Evolutionary conservation across 2,329 filamentous ascomycete genomes (phyloP), one percentile per base, ranked within the genome.

Genomic region (Cadophora sp.): DNA sequence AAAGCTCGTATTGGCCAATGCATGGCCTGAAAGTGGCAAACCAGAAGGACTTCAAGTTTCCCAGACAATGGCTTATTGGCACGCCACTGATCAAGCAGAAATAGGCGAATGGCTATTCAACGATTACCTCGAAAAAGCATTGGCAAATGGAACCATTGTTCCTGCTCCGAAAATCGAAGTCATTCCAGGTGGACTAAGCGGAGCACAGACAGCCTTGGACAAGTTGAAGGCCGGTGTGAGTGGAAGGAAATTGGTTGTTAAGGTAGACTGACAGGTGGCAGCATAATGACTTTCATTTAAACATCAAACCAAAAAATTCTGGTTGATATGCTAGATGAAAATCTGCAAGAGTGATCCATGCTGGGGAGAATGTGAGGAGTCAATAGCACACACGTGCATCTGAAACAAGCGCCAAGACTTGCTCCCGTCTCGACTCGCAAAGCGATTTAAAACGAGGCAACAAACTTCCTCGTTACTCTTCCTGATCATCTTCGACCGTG

Each of bases 161-260:
- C 29, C 69, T 4, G 55, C 66, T 29, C 72, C 71, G 1, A 48
- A 64, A 34, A 43, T 73, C 56, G 62, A 71, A 62, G 59, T 73
- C 50, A 60, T 73, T 4, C 50, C 65, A 3, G 69, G 73, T 5
- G 71, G 67, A 16, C 58, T 73, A 55, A 16, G 19, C 3, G 62
- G 55, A 24, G 55, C 59, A 22, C 67, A 72, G 24, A 60, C 58
- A 3, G 62, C 53, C 8, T 64, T 69, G 22, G 70, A 74, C 43
- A 37, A 26, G n/a, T 22, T 70, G 46, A 70, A 69, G 40, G 64
- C 63, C 14, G 73, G 72, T 5, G 68, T 73, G 14, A 73, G 72
- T 64, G 71, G 64, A 14, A 73, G 58, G 66, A 72, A 72, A 37
- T n/a, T 73, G n/a, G 61, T 73, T 19, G 63, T 73, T 3, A 63